These are phyloP conservation scores for Urostyla sp. DNA, from an alignment of 73 alveolate species.

Conservation along the genomic window DNA sequence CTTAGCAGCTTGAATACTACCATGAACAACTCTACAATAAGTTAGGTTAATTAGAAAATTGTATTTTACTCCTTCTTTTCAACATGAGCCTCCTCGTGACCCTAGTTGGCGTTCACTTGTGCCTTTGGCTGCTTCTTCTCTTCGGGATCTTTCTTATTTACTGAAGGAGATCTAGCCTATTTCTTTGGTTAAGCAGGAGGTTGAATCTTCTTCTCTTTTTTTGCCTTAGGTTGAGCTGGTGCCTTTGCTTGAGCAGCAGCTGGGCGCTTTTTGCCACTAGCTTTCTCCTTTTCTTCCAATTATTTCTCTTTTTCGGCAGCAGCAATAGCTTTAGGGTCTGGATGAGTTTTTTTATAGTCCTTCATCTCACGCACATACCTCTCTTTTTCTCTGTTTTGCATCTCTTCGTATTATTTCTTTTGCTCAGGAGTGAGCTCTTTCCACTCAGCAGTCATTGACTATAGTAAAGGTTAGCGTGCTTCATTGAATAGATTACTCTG, in stretches of 20 bases:
- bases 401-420: slow-evolving; percentile 54
- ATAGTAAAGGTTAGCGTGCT: not conserved
- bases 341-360: slow-evolving; percentile 61
- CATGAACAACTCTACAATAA: too few relatives aligned
- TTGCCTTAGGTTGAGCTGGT: not conserved
- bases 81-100: too few relatives aligned
- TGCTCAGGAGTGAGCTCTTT: slow-evolving; percentile 72
- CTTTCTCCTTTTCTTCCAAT: not conserved
- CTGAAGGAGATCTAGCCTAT: not conserved
- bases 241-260: slow-evolving; percentile 6
- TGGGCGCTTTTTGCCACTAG: not conserved
- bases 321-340: slow-evolving; percentile 19
- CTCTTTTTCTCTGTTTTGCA: slow-evolving; percentile 68
- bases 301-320: not conserved
- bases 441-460: slow-evolving; percentile 79
- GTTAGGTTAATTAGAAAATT: not conserved
- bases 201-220: slow-evolving; percentile 6
- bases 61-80: not conserved
- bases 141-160: not conserved
- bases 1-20: not conserved
- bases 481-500: slow-evolving; percentile 1
- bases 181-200: not conserved
- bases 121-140: not conserved
- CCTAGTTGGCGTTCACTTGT: not conserved
- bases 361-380: slow-evolving; percentile 74